Evolutionary conservation across 75 land plant genomes (phyloP), one percentile per base, ranked within the genome.

Genomic region (Cupressus sempervirens): DNA sequence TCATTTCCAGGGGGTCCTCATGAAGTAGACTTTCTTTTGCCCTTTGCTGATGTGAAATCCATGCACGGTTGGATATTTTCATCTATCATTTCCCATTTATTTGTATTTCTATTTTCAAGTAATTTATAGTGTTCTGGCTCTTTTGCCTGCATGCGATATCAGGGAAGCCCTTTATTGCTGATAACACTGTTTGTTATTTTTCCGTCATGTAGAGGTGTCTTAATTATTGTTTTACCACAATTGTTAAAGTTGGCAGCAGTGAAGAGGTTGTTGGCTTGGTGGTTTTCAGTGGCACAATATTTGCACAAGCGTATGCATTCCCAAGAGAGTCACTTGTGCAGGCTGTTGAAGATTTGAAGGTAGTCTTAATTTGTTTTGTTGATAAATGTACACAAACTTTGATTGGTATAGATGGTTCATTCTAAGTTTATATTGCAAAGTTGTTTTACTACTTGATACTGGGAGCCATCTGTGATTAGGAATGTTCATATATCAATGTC

Each of bases 281-380:
- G 48, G 79, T 76, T 40, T 67, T 97, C 52, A 89, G 85, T 83
- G 99, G 99, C 14, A 88, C 91, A 54, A 82, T 97, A 41, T 93
- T 90, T 86, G 93, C 97, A 52, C 90, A 83, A 84, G 90, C 99
- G 12, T 92, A 88, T 84, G 82, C 89, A 73, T 87, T 89, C 76
- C 83, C 92, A 48, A 90, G 93, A 84, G 97, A 94, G 76, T 88
- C 93, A 7, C 40, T 91, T 76, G 89, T 91, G 48, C 92, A 90
- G 87, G 93, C 91, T 83, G 40, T 94, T 4, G 84, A 86, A 81
- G 95, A 97, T 76, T 88, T 95, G 84, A 97, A 94, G 99, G 99
- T 93, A 92, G 48, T 34, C 9, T 45, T 26, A 26, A 43, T 41
- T 41, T 26, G 12, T 79, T 41, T 79, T 79, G 41, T 18, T 79